Conservation (phyloP, 2,329 filamentous ascomycete genomes). For the Ophiocordyceps camponoti-leonardi region DNA sequence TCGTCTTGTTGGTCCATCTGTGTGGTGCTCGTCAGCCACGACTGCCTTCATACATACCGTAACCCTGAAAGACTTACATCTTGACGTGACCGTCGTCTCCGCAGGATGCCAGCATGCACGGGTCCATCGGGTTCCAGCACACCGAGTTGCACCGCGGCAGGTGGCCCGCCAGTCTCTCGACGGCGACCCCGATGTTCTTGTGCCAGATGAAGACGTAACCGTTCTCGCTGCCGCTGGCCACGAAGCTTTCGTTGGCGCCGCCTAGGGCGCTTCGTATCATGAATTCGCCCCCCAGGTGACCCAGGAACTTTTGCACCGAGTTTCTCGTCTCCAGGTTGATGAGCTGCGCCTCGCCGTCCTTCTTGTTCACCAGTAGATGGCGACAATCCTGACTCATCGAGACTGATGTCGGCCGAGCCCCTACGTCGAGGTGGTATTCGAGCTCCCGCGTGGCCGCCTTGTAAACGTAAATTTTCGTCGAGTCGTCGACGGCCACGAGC, state of each 20-base stretch:
- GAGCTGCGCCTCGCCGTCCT: slow-evolving; percentile 58
- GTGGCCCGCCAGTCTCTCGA: slow-evolving; percentile 66
- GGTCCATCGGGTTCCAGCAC: slow-evolving; percentile 72
- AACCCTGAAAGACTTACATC: slow-evolving; percentile 43
- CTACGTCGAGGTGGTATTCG: slow-evolving; percentile 51
- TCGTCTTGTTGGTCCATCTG: slow-evolving; percentile 10
- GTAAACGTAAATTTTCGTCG: slow-evolving; percentile 61
- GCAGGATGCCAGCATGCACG: slow-evolving; percentile 74
- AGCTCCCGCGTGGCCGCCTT: slow-evolving; percentile 60
- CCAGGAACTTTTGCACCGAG: slow-evolving; percentile 57
- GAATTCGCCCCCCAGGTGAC: slow-evolving; percentile 57
- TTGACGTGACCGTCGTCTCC: slow-evolving; percentile 75
- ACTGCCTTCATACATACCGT: background rate
- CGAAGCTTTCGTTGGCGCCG: slow-evolving; percentile 80
- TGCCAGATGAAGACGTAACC: slow-evolving; percentile 78
- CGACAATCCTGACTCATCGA: slow-evolving; percentile 67
- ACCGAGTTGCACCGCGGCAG: slow-evolving; percentile 67
- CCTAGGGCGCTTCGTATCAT: slow-evolving; percentile 76
- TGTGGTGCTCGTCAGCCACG: background rate
- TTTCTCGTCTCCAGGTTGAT: slow-evolving; percentile 60
- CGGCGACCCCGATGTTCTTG: slow-evolving; percentile 57
- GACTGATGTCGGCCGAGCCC: slow-evolving; percentile 58
- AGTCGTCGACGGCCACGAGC: slow-evolving; percentile 61
- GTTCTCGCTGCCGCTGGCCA: slow-evolving; percentile 77
- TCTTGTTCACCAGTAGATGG: slow-evolving; percentile 67